phyloP scores from a whole-genome alignment of 768 basidiomycete genomes.

The Kwoniella botswanensis region DNA sequence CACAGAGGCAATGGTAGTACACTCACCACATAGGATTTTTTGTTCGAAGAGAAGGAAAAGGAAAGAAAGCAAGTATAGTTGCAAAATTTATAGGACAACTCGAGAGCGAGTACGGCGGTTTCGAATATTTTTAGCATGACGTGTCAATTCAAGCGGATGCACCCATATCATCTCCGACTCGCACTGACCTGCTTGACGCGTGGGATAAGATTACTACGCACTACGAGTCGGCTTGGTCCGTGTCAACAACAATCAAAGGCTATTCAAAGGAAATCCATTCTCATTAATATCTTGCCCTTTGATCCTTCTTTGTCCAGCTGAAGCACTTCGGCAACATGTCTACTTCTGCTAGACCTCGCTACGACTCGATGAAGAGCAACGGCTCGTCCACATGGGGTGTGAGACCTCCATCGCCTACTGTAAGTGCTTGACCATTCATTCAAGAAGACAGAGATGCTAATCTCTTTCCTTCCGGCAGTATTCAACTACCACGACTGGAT shows the following conservation, averaged over 20 bases:
- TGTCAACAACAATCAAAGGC: slow-evolving; percentile 1
- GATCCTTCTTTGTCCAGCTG: not conserved
- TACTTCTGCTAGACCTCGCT: slow-evolving; percentile 33
- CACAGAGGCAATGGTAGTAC: not conserved
- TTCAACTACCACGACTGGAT: slow-evolving; percentile 55
- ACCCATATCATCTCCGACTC: not conserved
- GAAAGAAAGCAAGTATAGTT: slow-evolving; percentile 1
- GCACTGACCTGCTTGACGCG: not conserved
- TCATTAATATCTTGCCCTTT: not conserved
- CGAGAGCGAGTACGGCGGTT: slow-evolving; percentile 1
- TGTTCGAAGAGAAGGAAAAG: slow-evolving; percentile 16
- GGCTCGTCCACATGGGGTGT: slow-evolving; percentile 37
- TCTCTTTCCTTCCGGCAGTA: slow-evolving; percentile 27
- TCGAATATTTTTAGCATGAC: slow-evolving; percentile 3
- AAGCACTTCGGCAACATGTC: not conserved
- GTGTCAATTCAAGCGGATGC: not conserved
- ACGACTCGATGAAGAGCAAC: slow-evolving; percentile 44
- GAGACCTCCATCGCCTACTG: slow-evolving; percentile 51
- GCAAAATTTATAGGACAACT: slow-evolving; percentile 7
- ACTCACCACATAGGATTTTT: slow-evolving; percentile 36
- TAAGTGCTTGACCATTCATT: slow-evolving; percentile 27
- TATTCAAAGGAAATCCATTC: not conserved
- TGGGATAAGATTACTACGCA: not conserved
- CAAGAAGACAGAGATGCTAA: not conserved
- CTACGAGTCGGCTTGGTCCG: slow-evolving; percentile 4